Conservation (phyloP, 129 eudicot genomes). For the Helichrysum umbraculigerum region DNA sequence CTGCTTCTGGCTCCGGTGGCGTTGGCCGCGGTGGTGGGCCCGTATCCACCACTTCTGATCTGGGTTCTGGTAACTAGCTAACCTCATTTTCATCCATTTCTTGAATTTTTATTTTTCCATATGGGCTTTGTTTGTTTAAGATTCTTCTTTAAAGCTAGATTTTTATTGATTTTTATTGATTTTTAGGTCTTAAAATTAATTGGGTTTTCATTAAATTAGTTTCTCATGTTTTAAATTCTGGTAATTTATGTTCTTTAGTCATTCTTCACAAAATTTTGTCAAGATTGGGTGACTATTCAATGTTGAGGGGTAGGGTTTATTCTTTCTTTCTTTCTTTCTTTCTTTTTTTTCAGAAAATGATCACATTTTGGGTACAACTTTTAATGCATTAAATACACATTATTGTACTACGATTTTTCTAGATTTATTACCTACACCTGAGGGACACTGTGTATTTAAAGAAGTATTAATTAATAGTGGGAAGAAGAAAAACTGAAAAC, state of each 20-base stretch:
- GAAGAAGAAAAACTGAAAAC: slow-evolving; percentile 1
- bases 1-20: slow-evolving; percentile 55
- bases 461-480: neutral
- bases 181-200: slow-evolving; percentile 1
- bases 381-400: slow-evolving; percentile 25
- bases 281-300: slow-evolving; percentile 5
- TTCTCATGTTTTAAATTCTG: neutral
- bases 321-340: too few species aligned
- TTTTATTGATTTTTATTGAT: neutral
- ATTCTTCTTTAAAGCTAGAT: neutral
- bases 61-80: slow-evolving; percentile 65
- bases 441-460: slow-evolving; percentile 11
- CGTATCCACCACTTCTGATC: slow-evolving; percentile 80
- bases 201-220: slow-evolving; percentile 10
- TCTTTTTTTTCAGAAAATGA: slow-evolving; percentile 19
- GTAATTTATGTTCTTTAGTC: neutral
- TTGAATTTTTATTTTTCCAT: neutral
- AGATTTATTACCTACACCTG: slow-evolving; percentile 12
- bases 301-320: neutral
- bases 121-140: neutral
- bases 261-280: neutral
- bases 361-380: slow-evolving; percentile 20
- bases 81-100: slow-evolving; percentile 4
- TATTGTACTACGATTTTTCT: slow-evolving; percentile 23
- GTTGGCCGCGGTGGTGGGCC: slow-evolving; percentile 56